Base-by-base conservation (phyloP, 2,329 filamentous ascomycete species). In the Microsporum audouinii region DNA sequence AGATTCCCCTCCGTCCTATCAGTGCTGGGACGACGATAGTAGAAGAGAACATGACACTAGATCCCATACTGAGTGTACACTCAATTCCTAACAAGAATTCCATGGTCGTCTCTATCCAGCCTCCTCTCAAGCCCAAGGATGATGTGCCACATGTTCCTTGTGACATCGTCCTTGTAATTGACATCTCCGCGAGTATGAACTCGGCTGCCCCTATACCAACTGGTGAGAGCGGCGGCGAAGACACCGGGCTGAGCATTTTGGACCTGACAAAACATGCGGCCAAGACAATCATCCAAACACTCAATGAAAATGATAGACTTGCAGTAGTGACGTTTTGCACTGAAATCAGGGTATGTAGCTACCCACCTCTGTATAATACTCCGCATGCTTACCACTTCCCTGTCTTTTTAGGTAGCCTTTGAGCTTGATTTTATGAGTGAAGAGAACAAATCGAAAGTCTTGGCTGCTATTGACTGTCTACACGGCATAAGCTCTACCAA, bases 191-290 rank as follows among this genome's bases (percentile, higher is more conserved):
- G 0, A 84, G 82, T 70, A 86, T 86, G 83, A 58, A 62, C 0
- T 59, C 62, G 0, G 65, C 70, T 1, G 82, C 82, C 0, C 79
- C 78, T 0, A 73, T 80, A 0, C 79, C 81, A 0, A 62, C 60
- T n/a, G 66, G 66, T 7, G 68, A 67, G 14, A 57, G 60, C n/a
- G 65, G 64, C 36, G 60, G 63, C 33, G 80, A 84, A 63, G 67
- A 75, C 23, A 77, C 77, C 1, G 82, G 82, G 0, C 71, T 85
- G 0, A 80, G 78, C 0, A 76, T 85, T 1, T 68, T 86, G 27
- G 84, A 86, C 65, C 75, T 86, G 27, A 79, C 79, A 47, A 85
- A 84, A 66, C 82, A 86, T 65, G 81, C 83, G 0, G 79, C 82
- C 1, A 75, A 76, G 5, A 84, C 82, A 5, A 83, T 86, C 17